Evolutionary conservation across 2,329 filamentous ascomycete genomes (phyloP).

Genomic region (Hymenoscyphus infarciens): DNA sequence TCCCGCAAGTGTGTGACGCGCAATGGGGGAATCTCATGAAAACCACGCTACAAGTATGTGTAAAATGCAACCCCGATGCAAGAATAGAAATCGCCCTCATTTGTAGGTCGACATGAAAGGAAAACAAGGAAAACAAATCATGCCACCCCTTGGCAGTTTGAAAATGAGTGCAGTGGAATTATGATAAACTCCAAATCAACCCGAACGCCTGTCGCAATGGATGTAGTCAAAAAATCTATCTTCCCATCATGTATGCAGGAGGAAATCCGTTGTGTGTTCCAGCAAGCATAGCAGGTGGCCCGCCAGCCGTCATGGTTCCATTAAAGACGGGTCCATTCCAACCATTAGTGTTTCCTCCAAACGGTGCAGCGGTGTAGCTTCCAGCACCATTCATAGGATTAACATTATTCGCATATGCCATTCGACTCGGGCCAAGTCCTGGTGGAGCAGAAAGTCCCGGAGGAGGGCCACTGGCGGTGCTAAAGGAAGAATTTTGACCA

Average conservation of each 20-base stretch:
- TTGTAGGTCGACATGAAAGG: constrained; percentile 24
- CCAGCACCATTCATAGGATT: constrained; percentile 25
- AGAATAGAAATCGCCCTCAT: constrained; percentile 28
- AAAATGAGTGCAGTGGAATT: constrained; percentile 22
- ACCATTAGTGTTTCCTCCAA: constrained; percentile 26
- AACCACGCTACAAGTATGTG: constrained; percentile 33
- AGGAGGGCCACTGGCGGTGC: constrained; percentile 61
- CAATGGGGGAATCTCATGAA: constrained; percentile 36
- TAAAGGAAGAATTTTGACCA: constrained; percentile 33
- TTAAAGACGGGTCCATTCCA: constrained; percentile 31
- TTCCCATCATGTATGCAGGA: constrained; percentile 38
- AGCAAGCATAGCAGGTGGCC: constrained; percentile 30
- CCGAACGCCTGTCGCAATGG: constrained; percentile 22
- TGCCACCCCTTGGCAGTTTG: constrained; percentile 19
- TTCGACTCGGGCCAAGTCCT: constrained; percentile 50
- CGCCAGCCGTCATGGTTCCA: constrained; percentile 33
- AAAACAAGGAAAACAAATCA: constrained; percentile 18
- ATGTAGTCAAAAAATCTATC: constrained; percentile 28
- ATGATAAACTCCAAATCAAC: constrained; percentile 15
- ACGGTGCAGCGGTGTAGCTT: constrained; percentile 27
- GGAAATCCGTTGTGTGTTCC: constrained; percentile 32
- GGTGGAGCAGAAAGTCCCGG: constrained; percentile 77
- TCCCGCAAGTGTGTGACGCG: constrained; percentile 34
- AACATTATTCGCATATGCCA: constrained; percentile 28
- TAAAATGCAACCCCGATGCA: constrained; percentile 33